phyloP scores from a whole-genome alignment of 2,329 filamentous ascomycete genomes.

The Fusarium neocosmosporiellum region DNA sequence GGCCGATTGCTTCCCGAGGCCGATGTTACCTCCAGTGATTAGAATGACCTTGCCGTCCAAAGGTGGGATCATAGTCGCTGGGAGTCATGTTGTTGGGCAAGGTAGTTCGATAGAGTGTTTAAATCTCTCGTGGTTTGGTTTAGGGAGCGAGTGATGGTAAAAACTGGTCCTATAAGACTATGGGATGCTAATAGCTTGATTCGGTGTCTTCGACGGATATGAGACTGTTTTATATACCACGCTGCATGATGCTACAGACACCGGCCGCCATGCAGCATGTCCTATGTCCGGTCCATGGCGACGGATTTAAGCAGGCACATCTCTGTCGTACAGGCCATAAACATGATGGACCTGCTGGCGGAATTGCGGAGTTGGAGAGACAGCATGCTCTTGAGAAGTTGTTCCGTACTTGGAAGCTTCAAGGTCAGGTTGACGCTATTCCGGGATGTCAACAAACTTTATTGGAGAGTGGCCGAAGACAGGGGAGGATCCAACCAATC shows the following conservation, averaged over 20 bases:
- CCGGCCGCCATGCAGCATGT: too few species aligned
- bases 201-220: neutral
- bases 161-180: neutral
- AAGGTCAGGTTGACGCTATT: neutral
- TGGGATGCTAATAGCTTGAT: neutral
- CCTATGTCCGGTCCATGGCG: neutral
- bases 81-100: neutral
- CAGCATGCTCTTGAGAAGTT: neutral
- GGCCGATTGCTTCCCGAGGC: neutral
- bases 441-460: neutral
- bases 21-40: neutral
- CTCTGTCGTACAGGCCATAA: neutral
- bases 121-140: neutral
- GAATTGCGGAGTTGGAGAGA: neutral
- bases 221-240: neutral
- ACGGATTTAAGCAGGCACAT: neutral
- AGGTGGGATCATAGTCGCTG: neutral
- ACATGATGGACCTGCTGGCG: neutral
- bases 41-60: neutral
- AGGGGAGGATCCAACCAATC: neutral
- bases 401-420: neutral
- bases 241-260: neutral
- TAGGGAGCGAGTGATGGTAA: neutral
- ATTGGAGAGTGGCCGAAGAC: neutral
- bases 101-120: neutral